phyloP scores from a whole-genome alignment of 495 filamentous ascomycete species.

The Darksidea phi region DNA sequence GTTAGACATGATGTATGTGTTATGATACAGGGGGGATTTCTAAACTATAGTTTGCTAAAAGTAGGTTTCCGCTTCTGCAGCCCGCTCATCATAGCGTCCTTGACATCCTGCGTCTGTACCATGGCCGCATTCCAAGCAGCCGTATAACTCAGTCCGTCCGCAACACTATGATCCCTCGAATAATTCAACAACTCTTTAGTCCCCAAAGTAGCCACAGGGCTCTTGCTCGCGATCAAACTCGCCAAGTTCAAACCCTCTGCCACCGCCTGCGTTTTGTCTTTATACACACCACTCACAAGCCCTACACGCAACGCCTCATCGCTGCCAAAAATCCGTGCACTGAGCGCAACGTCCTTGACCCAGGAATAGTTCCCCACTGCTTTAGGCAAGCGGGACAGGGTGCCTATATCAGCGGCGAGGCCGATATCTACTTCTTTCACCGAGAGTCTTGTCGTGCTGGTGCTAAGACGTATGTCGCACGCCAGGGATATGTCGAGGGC shows the following conservation, averaged over 20 bases:
- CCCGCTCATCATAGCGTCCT: constrained; percentile 69
- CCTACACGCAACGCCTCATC: constrained; percentile 80
- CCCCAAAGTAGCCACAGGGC: constrained; percentile 85
- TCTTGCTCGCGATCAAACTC: constrained; percentile 70
- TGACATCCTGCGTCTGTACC: constrained; percentile 77
- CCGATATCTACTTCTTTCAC: constrained; percentile 98
- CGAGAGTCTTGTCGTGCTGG: constrained; percentile 61
- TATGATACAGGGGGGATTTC: no score
- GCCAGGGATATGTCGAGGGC: constrained; percentile 80
- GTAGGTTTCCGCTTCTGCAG: constrained; percentile 75
- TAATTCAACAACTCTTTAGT: constrained; percentile 93
- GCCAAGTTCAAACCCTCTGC: constrained; percentile 62
- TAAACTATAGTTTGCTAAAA: constrained; percentile 77
- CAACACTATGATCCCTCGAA: constrained; percentile 71
- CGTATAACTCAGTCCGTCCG: constrained; percentile 81
- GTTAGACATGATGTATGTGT: background rate
- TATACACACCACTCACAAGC: constrained; percentile 75
- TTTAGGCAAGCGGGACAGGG: constrained; percentile 80
- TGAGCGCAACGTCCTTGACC: constrained; percentile 88
- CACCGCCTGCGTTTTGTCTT: constrained; percentile 36
- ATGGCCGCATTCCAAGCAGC: constrained; percentile 81
- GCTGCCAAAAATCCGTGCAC: constrained; percentile 71
- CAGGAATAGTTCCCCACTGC: constrained; percentile 73
- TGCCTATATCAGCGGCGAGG: constrained; percentile 90
- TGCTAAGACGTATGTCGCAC: constrained; percentile 76